Percentiles rank a stretch among this genome's conserved stretches.
phyloP scores from a whole-genome alignment of 306 rosid species.

The Benincasa hispida region DNA sequence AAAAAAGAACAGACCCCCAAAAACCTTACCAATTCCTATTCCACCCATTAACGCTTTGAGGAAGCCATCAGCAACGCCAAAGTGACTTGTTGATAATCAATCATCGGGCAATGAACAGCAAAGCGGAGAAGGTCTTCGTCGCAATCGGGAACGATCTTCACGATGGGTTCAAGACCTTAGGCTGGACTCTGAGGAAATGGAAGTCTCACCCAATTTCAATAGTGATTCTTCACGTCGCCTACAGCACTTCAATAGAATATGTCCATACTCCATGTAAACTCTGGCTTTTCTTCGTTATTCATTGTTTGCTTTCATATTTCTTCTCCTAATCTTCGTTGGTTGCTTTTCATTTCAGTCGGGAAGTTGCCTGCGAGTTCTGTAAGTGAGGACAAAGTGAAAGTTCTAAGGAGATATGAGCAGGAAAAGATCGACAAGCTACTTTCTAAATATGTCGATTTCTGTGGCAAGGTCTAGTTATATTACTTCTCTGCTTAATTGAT shows the following conservation, averaged over 20 bases:
- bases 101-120: conserved; percentile 34
- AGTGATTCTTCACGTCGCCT: conserved; percentile 46
- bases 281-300: neutral
- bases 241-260: conserved; percentile 28
- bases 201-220: conserved; percentile 51
- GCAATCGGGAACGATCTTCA: conserved; percentile 57
- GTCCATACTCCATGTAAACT: conserved; percentile 68
- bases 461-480: conserved; percentile 45
- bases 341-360: conserved; percentile 32
- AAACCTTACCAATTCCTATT: neutral
- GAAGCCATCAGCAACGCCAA: neutral
- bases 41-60: neutral
- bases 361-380: conserved; percentile 72
- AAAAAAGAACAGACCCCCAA: neutral
- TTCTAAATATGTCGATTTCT: conserved; percentile 40
- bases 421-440: conserved; percentile 34
- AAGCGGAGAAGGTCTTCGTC: conserved; percentile 43
- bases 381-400: conserved; percentile 49
- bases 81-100: no score
- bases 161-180: conserved; percentile 57
- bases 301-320: conserved; percentile 1
- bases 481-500: neutral
- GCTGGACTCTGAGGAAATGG: conserved; percentile 71
- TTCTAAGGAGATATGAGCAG: conserved; percentile 37
- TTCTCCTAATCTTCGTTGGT: conserved; percentile 4